Evolutionary conservation across 2,329 filamentous ascomycete genomes (phyloP), one percentile per base, ranked within the genome.

Genomic region (Fusarium poae): DNA sequence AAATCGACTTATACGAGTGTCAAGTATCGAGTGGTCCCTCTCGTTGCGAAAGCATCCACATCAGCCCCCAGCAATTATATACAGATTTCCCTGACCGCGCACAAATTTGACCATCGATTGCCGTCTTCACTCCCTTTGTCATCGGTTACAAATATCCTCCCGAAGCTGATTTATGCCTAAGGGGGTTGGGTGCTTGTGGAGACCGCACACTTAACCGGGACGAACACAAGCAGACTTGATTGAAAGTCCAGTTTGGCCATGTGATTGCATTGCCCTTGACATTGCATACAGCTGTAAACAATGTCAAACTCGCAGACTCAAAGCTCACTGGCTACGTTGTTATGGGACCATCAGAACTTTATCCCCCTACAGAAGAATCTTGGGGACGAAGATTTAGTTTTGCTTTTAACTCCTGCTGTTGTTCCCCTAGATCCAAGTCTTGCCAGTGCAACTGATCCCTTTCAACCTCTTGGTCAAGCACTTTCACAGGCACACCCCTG

Each of bases 391-490:
- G 85, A 88, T 68, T 76, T 86, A n/a, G 79, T 91, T n/a, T 80
- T 91, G 51, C 84, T 90, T 46, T 77, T 90, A 34, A 89, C 89
- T 8, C 88, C 88, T 2, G 83, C 85, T 27, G 83, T 86, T 34
- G 75, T 82, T 23, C 86, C 82, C 46, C 74, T 80, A 65, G 81
- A 78, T 70, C 79, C 77, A 62, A 79, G 79, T 68, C 71, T 79
- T 44, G 73, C 78, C 44, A 80, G 82, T 62, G 78, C 77, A 44
- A 82, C 79, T 72, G 92, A 94, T 75, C 92, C 91, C 0, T 94
- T 94, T 74, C 91, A 94, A 77, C 84, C 86, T 16, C 81, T 94
- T 20, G 92, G 91, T 21, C 84, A 85, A 65, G 85, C 88, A 44
- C 77, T 94, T 49, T 86, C 88, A 49, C 81, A 79, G 49, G 82